Conservation (phyloP, 2,329 filamentous ascomycete genomes). For the Ascochyta viciae-villosae region DNA sequence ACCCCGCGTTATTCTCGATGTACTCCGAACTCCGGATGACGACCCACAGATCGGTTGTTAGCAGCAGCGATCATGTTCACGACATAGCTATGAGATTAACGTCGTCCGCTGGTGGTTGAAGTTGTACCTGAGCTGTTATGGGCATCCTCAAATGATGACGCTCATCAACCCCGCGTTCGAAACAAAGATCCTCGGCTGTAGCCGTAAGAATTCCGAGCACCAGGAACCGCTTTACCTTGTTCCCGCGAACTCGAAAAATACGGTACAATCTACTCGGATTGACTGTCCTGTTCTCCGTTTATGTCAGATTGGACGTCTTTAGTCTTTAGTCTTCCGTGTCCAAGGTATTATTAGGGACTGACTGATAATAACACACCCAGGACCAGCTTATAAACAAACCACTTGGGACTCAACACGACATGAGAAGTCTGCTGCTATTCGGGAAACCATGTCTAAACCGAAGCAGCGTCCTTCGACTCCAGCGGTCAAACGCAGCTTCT, state of each 20-base stretch:
- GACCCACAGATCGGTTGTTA: neutral
- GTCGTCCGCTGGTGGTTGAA: neutral
- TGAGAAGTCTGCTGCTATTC: too few relatives aligned
- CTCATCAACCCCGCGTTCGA: neutral
- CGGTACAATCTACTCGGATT: too few relatives aligned
- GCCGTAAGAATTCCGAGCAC: neutral
- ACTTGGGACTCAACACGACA: too few relatives aligned
- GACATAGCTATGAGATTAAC: neutral
- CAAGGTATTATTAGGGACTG: too few relatives aligned
- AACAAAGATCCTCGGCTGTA: neutral
- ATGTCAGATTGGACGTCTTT: too few relatives aligned
- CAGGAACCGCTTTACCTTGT: neutral
- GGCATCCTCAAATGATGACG: neutral
- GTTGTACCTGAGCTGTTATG: neutral
- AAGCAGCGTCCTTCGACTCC: too few relatives aligned
- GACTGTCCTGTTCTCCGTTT: too few relatives aligned
- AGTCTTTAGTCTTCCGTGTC: too few relatives aligned
- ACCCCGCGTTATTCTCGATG: constrained; percentile 15
- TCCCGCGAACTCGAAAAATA: neutral
- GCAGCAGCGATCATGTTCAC: constrained; percentile 1
- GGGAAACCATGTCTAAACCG: too few relatives aligned
- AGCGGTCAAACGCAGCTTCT: neutral
- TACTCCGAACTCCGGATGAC: constrained; percentile 10
- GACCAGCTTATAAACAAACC: too few relatives aligned
- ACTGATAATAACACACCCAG: too few relatives aligned